Conservation (phyloP, 371 early-diverging fungal genomes). For the Rhizomucor miehei region DNA sequence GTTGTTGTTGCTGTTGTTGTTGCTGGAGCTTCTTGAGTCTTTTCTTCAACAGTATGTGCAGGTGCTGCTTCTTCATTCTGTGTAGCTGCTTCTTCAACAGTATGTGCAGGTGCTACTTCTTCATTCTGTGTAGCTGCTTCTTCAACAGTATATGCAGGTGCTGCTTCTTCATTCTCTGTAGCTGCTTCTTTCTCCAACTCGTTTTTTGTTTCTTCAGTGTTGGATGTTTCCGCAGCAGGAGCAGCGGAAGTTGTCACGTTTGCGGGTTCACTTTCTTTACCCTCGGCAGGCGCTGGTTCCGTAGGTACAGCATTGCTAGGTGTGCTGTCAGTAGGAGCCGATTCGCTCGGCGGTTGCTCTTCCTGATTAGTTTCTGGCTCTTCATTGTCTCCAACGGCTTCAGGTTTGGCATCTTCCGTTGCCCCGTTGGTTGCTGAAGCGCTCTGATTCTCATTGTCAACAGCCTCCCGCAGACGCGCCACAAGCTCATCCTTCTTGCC, state of each 20-base stretch:
- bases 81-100: constrained; percentile 5
- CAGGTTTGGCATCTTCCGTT: constrained; percentile 11
- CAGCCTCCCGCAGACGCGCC: constrained; percentile 58
- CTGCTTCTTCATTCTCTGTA: not conserved
- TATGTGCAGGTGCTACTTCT: constrained; percentile 5
- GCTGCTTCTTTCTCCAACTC: not conserved
- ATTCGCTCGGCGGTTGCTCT: constrained; percentile 3
- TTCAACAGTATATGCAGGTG: not conserved
- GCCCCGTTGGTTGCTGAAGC: constrained; percentile 8
- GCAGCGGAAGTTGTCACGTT: not conserved
- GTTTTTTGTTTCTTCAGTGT: not conserved
- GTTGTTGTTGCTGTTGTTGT: not conserved
- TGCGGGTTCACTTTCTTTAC: constrained; percentile 6
- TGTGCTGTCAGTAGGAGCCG: not conserved
- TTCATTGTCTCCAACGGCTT: not conserved
- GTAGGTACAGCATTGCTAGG: not conserved
- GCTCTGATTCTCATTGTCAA: constrained; percentile 26
- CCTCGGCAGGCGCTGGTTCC: not conserved
- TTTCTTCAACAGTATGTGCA: not conserved
- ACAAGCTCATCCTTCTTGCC: constrained; percentile 76
- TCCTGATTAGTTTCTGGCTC: constrained; percentile 6
- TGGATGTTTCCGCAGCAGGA: constrained; percentile 10
- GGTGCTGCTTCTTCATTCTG: constrained; percentile 4
- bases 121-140: constrained; percentile 3
- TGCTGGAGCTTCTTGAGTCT: not conserved